Evolutionary conservation across 1,284 basidiomycete species (phyloP).

Genomic region (Laetiporus sulphureus): DNA sequence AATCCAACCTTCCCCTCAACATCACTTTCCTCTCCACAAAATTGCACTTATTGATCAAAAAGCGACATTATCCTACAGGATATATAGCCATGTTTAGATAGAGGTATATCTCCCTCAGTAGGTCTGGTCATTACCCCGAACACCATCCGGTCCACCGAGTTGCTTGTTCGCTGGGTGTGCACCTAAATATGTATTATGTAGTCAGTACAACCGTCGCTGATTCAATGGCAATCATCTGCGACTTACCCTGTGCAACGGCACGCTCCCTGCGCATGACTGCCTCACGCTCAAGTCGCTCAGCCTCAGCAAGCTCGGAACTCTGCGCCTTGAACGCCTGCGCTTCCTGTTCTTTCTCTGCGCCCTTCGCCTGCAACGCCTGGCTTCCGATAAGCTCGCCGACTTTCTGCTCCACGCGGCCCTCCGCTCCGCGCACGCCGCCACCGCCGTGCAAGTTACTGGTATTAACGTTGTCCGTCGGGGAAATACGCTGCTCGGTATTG

Average conservation of each 20-base stretch:
- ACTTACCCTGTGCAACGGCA: constrained; percentile 44
- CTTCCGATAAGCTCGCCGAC: constrained; percentile 42
- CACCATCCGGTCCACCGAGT: too few species aligned
- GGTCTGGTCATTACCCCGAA: too few species aligned
- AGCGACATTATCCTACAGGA: too few species aligned
- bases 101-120: too few species aligned
- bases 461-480: neutral
- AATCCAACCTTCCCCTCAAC: too few species aligned
- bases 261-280: constrained; percentile 42
- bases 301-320: constrained; percentile 43
- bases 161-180: constrained; percentile 32
- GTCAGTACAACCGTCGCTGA: too few species aligned
- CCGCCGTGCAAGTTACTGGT: neutral
- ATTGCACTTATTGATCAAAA: too few species aligned
- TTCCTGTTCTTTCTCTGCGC: constrained; percentile 48
- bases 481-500: neutral
- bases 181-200: too few species aligned
- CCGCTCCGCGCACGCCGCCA: constrained; percentile 24
- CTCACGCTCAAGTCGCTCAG: constrained; percentile 46
- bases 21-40: too few species aligned
- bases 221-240: too few species aligned
- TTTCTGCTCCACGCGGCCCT: constrained; percentile 44
- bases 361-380: constrained; percentile 41
- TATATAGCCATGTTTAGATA: too few species aligned
- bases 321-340: constrained; percentile 40